These are phyloP conservation scores for Paramyrothecium sp. DNA, from an alignment of 2,329 filamentous ascomycete species.

Conservation along the genomic window DNA sequence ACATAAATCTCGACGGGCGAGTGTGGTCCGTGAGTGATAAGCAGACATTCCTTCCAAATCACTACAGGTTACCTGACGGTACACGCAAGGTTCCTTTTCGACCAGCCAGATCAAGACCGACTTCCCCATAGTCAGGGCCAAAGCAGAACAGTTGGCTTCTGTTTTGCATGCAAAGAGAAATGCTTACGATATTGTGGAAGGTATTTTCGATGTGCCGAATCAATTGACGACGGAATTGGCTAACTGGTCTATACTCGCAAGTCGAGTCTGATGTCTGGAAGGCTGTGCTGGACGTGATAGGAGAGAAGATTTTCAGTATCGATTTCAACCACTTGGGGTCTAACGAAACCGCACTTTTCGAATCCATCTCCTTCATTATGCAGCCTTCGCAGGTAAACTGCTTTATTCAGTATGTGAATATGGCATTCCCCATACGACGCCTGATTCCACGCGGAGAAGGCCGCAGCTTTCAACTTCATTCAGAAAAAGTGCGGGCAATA, in stretches of 20 bases:
- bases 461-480: not conserved
- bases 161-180: not conserved
- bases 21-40: not conserved
- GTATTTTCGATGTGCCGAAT: not conserved
- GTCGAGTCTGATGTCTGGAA: slow-evolving; percentile 5
- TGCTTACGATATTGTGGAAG: not conserved
- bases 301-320: not conserved
- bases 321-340: not conserved
- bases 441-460: not conserved
- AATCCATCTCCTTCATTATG: not conserved
- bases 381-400: not conserved
- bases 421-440: not conserved
- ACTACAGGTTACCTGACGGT: not conserved
- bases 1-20: not conserved
- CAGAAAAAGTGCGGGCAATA: not conserved
- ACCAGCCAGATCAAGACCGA: not conserved
- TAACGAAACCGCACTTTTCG: not conserved
- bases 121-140: not conserved
- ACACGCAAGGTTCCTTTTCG: not conserved
- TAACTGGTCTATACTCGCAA: not conserved
- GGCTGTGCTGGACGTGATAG: too few relatives aligned
- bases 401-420: not conserved
- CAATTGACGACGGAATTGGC: not conserved
- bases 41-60: not conserved
- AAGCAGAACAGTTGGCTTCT: not conserved